Evolutionary conservation across 257 asterid genomes (phyloP).

Genomic region (Fraxinus cuspidata): DNA sequence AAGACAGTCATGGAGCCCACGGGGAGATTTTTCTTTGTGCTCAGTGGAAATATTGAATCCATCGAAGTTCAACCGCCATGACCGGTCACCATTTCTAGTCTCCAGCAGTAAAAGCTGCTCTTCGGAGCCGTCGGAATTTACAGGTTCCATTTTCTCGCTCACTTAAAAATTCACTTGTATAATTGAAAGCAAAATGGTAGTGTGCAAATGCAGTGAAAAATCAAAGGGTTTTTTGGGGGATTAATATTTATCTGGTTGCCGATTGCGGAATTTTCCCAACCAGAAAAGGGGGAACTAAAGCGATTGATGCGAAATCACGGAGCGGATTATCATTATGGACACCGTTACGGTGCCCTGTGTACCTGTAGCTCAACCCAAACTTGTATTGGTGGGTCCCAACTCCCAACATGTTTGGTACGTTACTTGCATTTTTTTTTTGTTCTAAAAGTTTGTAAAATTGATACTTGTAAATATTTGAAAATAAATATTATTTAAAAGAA

Average conservation of each 20-base stretch:
- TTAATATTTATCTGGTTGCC: neutral
- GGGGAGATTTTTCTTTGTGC: slow-evolving; percentile 46
- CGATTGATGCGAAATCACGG: neutral
- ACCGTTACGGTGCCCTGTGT: no score
- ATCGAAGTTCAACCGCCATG: slow-evolving; percentile 56
- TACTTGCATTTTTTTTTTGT: no score
- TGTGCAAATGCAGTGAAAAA: slow-evolving; percentile 8
- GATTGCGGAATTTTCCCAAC: neutral
- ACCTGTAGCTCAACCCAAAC: no score
- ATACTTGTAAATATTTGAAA: no score
- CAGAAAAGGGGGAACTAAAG: neutral
- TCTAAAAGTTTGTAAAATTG: no score
- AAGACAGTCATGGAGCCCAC: slow-evolving; percentile 46
- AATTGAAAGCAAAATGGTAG: slow-evolving; percentile 2
- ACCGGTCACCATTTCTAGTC: slow-evolving; percentile 35
- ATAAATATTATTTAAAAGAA: no score
- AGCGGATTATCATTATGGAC: neutral
- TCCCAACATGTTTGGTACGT: neutral
- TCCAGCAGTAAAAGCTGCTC: slow-evolving; percentile 41
- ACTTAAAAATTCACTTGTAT: neutral
- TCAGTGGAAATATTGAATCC: slow-evolving; percentile 38
- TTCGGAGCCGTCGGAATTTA: slow-evolving; percentile 33
- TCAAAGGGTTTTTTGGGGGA: slow-evolving; percentile 2
- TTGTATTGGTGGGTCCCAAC: neutral
- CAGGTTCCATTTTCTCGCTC: slow-evolving; percentile 30